Base-by-base conservation (phyloP, 345 rosid species). In the Theobroma cacao region DNA sequence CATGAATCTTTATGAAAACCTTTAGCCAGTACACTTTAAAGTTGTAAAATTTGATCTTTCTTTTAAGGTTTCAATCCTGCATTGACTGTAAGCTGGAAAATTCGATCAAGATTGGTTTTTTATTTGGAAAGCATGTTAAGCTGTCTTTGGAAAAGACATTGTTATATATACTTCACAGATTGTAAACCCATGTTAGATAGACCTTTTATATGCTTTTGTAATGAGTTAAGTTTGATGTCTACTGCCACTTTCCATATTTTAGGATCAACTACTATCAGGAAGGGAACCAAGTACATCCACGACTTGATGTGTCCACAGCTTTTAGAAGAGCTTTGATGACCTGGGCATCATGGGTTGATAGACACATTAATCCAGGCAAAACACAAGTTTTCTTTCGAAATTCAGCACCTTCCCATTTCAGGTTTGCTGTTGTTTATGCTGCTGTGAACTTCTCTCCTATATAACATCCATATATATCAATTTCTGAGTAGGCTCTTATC, bases 201-300 rank as follows among this genome's bases (percentile, higher is more conserved):
- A 66, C 33, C 30, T 66, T 41, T 66, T 22, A 28, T 38, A 11
- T 2, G 31, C 12, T 26, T 10, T 12, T 12, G 7, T 60, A 60
- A 13, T 5, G 28, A 60, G 38, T 28, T 22, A 60, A 60, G 38
- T 28, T 22, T 56, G 61, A 22, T 56, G 30, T 30, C 24, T 20
- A 3, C 12, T 38, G 70, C 13, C 30, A 36, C 9, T 69, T 72
- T 48, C 43, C 59, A 59, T 72, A 40, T 80, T 38, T 36, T 87
- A 95, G 99, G 88, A 86, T 92, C 76, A 91, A 93, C 87, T 95
- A 93, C 66, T 95, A 95, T 80, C 99, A 93, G 84, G 99, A 95
- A 85, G 95, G 92, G n/a, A 77, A 77, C 74, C 82, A 66, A 77
- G 89, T 93, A 62, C 88, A 87, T 85, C 94, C 94, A 5, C 84